A percentile compares a stretch with the other conserved stretches of the same genome.
These are phyloP conservation scores for Taphrina communis DNA, from an alignment of 1,139 yeast genomes.

Conservation along the genomic window DNA sequence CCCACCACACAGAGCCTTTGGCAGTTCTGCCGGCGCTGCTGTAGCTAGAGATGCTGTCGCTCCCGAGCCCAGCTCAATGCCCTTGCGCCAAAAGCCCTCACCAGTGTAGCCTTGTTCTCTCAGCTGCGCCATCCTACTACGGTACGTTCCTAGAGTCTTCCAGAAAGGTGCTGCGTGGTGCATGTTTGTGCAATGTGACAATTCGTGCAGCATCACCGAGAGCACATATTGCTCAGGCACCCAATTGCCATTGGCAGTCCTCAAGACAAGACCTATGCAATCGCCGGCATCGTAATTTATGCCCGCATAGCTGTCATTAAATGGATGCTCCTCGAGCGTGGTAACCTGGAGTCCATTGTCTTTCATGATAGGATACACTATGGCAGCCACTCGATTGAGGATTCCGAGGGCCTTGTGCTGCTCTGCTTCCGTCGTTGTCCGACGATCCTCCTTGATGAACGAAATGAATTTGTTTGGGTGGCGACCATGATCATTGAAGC, in stretches of 20 bases:
- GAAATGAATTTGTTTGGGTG: constrained; percentile 42
- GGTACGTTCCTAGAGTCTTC: constrained; percentile 22
- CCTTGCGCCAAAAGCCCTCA: constrained; percentile 39
- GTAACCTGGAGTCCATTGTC: constrained; percentile 45
- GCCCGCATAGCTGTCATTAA: constrained; percentile 46
- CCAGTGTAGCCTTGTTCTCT: constrained; percentile 29
- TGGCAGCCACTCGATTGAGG: constrained; percentile 46
- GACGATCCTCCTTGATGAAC: constrained; percentile 45
- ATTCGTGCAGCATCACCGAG: constrained; percentile 47
- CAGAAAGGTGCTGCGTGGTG: constrained; percentile 37
- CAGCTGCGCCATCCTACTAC: constrained; percentile 22
- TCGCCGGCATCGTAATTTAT: constrained; percentile 47
- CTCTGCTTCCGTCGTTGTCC: constrained; percentile 42
- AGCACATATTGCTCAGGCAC: constrained; percentile 46
- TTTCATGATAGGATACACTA: constrained; percentile 47
- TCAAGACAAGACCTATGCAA: constrained; percentile 45
- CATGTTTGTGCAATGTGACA: constrained; percentile 44
- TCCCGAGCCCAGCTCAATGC: constrained; percentile 16
- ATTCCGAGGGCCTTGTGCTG: constrained; percentile 31
- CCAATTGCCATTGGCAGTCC: constrained; percentile 44
- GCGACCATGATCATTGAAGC: constrained; percentile 42
- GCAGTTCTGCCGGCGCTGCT: constrained; percentile 41
- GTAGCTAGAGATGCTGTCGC: constrained; percentile 27
- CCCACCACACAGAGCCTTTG: constrained; percentile 46
- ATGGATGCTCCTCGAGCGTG: constrained; percentile 45